phyloP scores from a whole-genome alignment of 2,329 filamentous ascomycete species.

The Nothophaeocryptopus gaeumannii region DNA sequence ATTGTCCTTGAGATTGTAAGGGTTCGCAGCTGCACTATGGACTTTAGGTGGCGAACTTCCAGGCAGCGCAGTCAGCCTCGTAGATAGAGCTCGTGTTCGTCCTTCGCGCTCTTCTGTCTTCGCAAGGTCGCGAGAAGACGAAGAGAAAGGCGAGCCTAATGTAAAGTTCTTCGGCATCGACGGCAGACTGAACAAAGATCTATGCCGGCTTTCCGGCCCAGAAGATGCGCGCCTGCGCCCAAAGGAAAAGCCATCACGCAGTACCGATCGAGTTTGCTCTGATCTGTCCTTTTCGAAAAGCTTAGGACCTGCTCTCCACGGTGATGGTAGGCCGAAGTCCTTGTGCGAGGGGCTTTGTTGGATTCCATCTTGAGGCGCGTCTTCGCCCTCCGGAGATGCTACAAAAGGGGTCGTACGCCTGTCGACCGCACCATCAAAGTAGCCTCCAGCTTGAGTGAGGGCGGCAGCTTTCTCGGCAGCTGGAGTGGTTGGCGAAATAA shows the following conservation, averaged over 20 bases:
- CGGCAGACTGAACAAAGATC: conserved; percentile 30
- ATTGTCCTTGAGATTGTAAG: no score
- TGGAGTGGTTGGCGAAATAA: conserved; percentile 57
- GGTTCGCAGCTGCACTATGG: no score
- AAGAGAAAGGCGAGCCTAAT: conserved; percentile 26
- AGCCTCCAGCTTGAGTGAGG: conserved; percentile 48
- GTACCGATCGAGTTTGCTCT: conserved; percentile 27
- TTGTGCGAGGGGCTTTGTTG: neutral
- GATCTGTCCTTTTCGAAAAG: conserved; percentile 34
- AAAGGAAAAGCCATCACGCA: conserved; percentile 41
- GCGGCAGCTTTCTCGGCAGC: conserved; percentile 58
- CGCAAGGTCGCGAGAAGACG: conserved; percentile 11
- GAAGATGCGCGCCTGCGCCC: conserved; percentile 40
- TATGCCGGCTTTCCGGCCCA: conserved; percentile 35
- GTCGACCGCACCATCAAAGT: conserved; percentile 39
- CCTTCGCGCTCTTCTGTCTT: conserved; percentile 7
- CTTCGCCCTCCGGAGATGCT: conserved; percentile 11
- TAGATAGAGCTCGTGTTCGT: no score
- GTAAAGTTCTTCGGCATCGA: conserved; percentile 32
- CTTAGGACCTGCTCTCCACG: conserved; percentile 43
- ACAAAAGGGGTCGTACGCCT: neutral
- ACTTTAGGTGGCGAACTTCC: no score
- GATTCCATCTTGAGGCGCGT: neutral
- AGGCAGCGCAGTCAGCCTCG: no score
- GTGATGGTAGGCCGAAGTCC: conserved; percentile 39